Evolutionary conservation across 2,329 filamentous ascomycete genomes (phyloP), one percentile per base, ranked within the genome.

Genomic region (Aureobasidium pullulans): DNA sequence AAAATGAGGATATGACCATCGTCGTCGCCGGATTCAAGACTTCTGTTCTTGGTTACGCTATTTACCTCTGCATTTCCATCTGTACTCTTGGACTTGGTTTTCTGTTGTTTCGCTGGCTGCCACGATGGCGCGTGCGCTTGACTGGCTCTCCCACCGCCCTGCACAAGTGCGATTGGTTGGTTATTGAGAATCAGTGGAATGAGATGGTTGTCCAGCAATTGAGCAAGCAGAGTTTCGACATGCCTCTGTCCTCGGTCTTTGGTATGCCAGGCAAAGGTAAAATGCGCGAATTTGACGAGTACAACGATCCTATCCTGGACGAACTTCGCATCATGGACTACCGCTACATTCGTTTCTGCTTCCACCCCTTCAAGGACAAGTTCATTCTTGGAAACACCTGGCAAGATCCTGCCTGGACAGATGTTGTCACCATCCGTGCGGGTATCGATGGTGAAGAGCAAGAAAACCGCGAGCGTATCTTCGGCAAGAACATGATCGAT

Each of bases 111-210:
- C 83, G 91, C 63, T 99, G 94, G 94, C 73, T 97, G 57, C 95
- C 94, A 5, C 83, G 85, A 61, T 96, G 90, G 90, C 85, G 89
- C 66, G 86, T 97, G 52, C 81, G 81, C 50, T 71, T 97, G 43
- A 79, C 89, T 42, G 94, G 94, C 31, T 81, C 77, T 57, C 76
- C 85, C 5, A 83, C 83, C 15, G 79, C 89, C 2, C 77, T 99
- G 32, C 80, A 81, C 57, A 83, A 88, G 58, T 94, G 90, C 68
- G 81, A 89, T 61, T 99, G 95, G 94, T 87, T 96, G 44, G 92
- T 96, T 31, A 83, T 97, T 64, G 94, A 96, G 81, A 96, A 99
- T 68, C 91, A 97, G 80, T 97, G 94, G 93, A 88, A 89, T 52
- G 93, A 97, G 72, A 88, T 97, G 72, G 80, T 82, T 11, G 83